Evolutionary conservation across 345 rosid genomes (phyloP).

Genomic region (Lenwebbia sp.): DNA sequence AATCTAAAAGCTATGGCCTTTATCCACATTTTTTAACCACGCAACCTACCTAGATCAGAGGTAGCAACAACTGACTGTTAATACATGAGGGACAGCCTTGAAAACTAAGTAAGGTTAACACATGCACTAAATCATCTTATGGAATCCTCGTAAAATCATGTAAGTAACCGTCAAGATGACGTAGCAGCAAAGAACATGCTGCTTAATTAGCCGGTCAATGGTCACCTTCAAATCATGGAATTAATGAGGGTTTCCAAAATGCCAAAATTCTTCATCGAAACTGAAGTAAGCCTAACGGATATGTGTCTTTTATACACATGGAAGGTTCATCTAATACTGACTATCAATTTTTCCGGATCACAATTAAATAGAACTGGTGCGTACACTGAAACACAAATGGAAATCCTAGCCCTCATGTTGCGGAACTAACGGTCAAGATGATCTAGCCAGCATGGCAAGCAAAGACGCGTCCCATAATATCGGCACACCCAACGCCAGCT

Average conservation of each 20-base stretch:
- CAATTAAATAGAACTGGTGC: neutral
- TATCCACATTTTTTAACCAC: neutral
- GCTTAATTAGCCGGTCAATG: neutral
- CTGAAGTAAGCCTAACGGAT: neutral
- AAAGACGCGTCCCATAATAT: neutral
- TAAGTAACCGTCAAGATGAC: neutral
- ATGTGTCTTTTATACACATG: neutral
- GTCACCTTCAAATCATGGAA: neutral
- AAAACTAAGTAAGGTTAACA: neutral
- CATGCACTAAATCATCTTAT: neutral
- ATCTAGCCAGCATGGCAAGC: neutral
- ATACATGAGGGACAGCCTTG: neutral
- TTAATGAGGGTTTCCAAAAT: neutral
- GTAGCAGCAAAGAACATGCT: neutral
- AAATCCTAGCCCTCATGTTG: neutral
- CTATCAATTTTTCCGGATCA: neutral
- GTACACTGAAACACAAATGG: neutral
- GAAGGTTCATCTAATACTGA: neutral
- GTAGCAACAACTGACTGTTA: neutral
- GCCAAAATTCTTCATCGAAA: neutral
- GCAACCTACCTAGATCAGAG: neutral
- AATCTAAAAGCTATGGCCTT: neutral
- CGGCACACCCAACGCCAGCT: neutral
- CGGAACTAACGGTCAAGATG: neutral
- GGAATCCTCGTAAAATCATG: neutral